Evolutionary conservation across 352 stramenopile genomes (phyloP).

Genomic region (Phytophthora ramorum): DNA sequence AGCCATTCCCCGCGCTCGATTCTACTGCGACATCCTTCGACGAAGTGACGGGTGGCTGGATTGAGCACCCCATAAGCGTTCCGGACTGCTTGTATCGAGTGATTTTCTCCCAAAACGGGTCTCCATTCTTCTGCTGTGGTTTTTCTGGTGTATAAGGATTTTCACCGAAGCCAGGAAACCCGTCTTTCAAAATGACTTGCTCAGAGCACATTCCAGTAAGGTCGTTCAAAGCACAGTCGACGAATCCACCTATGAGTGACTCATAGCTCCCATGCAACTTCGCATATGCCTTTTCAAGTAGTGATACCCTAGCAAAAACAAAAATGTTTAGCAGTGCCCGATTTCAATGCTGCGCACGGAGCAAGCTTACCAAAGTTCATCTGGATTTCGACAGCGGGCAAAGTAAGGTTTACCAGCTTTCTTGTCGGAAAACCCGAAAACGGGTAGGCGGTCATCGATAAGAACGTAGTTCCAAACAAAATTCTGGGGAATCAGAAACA

Average conservation of each 20-base stretch:
- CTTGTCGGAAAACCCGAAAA: slow-evolving; percentile 86
- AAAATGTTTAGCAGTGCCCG: background rate
- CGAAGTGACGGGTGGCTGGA: slow-evolving; percentile 72
- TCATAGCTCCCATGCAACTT: slow-evolving; percentile 93
- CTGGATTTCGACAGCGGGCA: slow-evolving; percentile 80
- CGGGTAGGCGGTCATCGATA: slow-evolving; percentile 88
- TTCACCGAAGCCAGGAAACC: slow-evolving; percentile 81
- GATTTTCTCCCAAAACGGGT: slow-evolving; percentile 87
- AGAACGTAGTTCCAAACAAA: slow-evolving; percentile 93
- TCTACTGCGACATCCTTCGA: slow-evolving; percentile 72
- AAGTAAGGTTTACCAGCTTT: slow-evolving; percentile 87
- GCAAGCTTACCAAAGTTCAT: slow-evolving; percentile 82
- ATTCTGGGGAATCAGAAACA: slow-evolving; percentile 52
- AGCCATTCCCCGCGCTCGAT: slow-evolving; percentile 78
- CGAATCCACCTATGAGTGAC: slow-evolving; percentile 88
- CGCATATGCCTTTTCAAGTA: slow-evolving; percentile 94
- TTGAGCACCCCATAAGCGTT: slow-evolving; percentile 93
- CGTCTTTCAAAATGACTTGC: slow-evolving; percentile 87
- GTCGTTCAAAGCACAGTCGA: slow-evolving; percentile 91
- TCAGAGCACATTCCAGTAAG: slow-evolving; percentile 91
- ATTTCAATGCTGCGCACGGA: background rate
- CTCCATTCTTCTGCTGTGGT: slow-evolving; percentile 50
- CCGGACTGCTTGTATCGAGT: slow-evolving; percentile 79
- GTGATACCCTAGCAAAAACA: slow-evolving; percentile 65
- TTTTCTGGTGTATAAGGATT: slow-evolving; percentile 61